Evolutionary conservation across 768 basidiomycete species (phyloP).

Genomic region (Leccinum longicurvipes): DNA sequence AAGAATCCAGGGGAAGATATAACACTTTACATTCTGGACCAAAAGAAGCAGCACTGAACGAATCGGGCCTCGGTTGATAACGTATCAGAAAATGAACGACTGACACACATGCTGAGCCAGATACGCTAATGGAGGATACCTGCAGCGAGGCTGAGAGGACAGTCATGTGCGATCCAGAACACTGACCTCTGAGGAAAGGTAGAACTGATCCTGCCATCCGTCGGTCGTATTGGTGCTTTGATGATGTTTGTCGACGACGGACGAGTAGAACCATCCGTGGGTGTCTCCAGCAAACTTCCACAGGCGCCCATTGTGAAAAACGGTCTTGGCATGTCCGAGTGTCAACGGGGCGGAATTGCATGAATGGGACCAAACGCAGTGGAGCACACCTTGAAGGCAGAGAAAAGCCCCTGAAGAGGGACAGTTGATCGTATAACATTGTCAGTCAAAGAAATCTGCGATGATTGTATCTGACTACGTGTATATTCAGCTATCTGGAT

Average conservation of each 20-base stretch:
- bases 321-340: constrained; percentile 26
- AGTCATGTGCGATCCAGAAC: neutral
- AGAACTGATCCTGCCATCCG: constrained; percentile 42
- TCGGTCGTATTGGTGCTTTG: constrained; percentile 1
- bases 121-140: constrained; percentile 52
- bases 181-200: constrained; percentile 30
- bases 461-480: constrained; percentile 40
- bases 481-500: neutral
- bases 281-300: constrained; percentile 50
- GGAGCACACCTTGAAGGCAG: constrained; percentile 46
- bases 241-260: constrained; percentile 11
- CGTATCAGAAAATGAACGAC: constrained; percentile 19
- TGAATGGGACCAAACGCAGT: neutral
- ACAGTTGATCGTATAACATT: constrained; percentile 27
- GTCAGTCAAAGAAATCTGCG: constrained; percentile 40
- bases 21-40: constrained; percentile 50
- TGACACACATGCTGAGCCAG: constrained; percentile 48
- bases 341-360: neutral
- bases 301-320: constrained; percentile 28
- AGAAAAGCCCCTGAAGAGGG: constrained; percentile 34
- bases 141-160: constrained; percentile 17
- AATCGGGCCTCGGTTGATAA: constrained; percentile 15
- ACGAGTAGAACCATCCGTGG: constrained; percentile 49
- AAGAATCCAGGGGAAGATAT: constrained; percentile 41
- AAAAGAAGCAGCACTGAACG: constrained; percentile 51